Evolutionary conservation across 441 rosid genomes (phyloP), one percentile per base, ranked within the genome.

Genomic region (Arabidopsis lyrata): DNA sequence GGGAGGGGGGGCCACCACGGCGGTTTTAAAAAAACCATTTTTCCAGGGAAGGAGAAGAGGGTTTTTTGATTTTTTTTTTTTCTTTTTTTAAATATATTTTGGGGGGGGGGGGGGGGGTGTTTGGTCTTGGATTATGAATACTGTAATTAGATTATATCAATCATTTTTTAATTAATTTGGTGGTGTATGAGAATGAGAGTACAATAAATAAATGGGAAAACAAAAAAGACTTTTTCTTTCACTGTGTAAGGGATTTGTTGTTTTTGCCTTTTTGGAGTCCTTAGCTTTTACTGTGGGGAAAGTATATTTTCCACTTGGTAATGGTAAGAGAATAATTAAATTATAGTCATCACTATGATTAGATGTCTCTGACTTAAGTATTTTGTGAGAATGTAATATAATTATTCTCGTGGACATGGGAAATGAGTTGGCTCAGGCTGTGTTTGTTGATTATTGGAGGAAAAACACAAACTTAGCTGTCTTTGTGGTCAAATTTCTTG

Each of bases 81-180:
- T 41, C 41, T 20, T 49, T 35, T 42, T 52, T 62, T 62, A 75
- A 24, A 75, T 75, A 75, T 49, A 73, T 60, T 75, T 75, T 75
- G 38, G 38, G 44, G 58, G 63, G 64, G 63, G 75, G 63, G 38
- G 38, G 44, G 58, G 63, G 64, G 63, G 75, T 63, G 77, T 77
- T 76, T 81, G 75, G 72, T 70, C 62, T 71, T 83, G 63, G 82
- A 77, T 84, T 74, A 84, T 82, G 76, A 79, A 80, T 78, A 81
- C 87, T 87, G 92, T 86, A 87, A 90, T 83, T 86, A 84, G 80
- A 78, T 74, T 75, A 61, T 77, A 65, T 52, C 80, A 77, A 63
- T 74, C 85, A 82, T 80, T 86, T 85, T 84, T 84, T 72, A 65
- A 84, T 81, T 84, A 54, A 69, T 79, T 74, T 80, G 70, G 70